phyloP scores from a whole-genome alignment of 805 yeast species.

The Spathaspora boniae region DNA sequence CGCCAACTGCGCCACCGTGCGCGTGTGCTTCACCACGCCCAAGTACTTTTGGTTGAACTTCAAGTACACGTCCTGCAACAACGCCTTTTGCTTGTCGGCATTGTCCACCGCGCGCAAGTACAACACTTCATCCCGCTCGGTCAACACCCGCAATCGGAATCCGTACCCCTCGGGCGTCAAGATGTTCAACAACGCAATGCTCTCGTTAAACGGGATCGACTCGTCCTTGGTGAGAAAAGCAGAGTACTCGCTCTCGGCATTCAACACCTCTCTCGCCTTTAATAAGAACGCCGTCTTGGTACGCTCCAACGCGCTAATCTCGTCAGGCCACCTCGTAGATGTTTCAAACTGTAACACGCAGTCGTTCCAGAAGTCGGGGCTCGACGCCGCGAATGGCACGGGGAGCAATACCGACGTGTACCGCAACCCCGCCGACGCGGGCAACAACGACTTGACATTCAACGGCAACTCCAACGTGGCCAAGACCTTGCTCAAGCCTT shows the following conservation, averaged over 20 bases:
- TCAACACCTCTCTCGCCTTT: slow-evolving; percentile 50
- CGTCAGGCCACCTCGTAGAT: slow-evolving; percentile 95
- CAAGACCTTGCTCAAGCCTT: slow-evolving; percentile 46
- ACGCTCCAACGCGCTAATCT: slow-evolving; percentile 75
- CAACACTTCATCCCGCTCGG: slow-evolving; percentile 79
- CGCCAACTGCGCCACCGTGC: slow-evolving; percentile 68
- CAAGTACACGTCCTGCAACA: slow-evolving; percentile 58
- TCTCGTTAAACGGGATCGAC: slow-evolving; percentile 61
- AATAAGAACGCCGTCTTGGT: slow-evolving; percentile 87
- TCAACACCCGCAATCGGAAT: slow-evolving; percentile 68
- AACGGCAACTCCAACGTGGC: slow-evolving; percentile 59
- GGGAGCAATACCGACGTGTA: slow-evolving; percentile 76
- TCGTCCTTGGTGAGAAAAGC: slow-evolving; percentile 64
- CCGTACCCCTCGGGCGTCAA: slow-evolving; percentile 90
- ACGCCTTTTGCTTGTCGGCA: slow-evolving; percentile 52
- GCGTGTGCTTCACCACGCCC: slow-evolving; percentile 73
- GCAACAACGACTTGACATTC: slow-evolving; percentile 63
- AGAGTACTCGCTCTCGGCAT: slow-evolving; percentile 50
- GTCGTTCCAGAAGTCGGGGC: slow-evolving; percentile 77
- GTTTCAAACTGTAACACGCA: slow-evolving; percentile 83
- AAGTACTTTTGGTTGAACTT: slow-evolving; percentile 63
- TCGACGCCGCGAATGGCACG: slow-evolving; percentile 71
- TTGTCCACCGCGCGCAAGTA: slow-evolving; percentile 70
- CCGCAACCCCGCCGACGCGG: slow-evolving; percentile 72
- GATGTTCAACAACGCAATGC: slow-evolving; percentile 56